A percentile compares a stretch with the other conserved stretches of the same genome.
Evolutionary conservation across 2,329 filamentous ascomycete species (phyloP).

Genomic region (Aurifilum marmelostoma): DNA sequence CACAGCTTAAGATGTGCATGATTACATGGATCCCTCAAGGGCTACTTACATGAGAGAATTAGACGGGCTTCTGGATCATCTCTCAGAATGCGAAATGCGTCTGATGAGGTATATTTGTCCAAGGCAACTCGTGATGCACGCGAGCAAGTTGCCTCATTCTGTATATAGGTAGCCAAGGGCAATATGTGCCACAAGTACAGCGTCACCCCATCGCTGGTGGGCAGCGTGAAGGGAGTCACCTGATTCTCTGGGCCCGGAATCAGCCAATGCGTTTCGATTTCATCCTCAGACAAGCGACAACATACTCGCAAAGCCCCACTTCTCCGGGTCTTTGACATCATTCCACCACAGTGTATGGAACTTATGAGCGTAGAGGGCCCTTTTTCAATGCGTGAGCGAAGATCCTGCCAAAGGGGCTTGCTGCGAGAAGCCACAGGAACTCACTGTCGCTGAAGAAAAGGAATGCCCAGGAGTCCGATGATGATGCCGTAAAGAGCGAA

Average conservation of each 20-base stretch:
- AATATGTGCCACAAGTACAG: slow-evolving; percentile 92
- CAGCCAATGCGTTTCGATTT: neutral
- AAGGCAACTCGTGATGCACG: slow-evolving; percentile 28
- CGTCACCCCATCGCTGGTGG: slow-evolving; percentile 73
- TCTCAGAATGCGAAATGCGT: slow-evolving; percentile 64
- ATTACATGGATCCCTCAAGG: neutral
- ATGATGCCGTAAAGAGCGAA: slow-evolving; percentile 69
- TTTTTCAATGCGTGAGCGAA: slow-evolving; percentile 40
- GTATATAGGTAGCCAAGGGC: slow-evolving; percentile 74
- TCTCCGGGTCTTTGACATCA: slow-evolving; percentile 75
- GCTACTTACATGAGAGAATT: slow-evolving; percentile 63
- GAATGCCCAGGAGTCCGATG: slow-evolving; percentile 67
- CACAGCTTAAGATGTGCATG: slow-evolving; percentile 33
- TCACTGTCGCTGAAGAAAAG: slow-evolving; percentile 80
- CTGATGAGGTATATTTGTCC: slow-evolving; percentile 56
- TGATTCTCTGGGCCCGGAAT: slow-evolving; percentile 67
- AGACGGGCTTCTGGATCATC: slow-evolving; percentile 66
- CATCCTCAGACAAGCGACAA: slow-evolving; percentile 21
- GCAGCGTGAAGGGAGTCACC: slow-evolving; percentile 81
- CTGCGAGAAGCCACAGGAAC: slow-evolving; percentile 35
- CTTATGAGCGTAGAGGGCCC: slow-evolving; percentile 82
- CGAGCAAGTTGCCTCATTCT: slow-evolving; percentile 65
- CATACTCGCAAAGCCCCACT: slow-evolving; percentile 84
- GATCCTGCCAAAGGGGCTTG: neutral
- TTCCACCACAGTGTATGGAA: slow-evolving; percentile 73